Evolutionary conservation across 208 protist species (phyloP).

Genomic region (Giardia duodenalis): DNA sequence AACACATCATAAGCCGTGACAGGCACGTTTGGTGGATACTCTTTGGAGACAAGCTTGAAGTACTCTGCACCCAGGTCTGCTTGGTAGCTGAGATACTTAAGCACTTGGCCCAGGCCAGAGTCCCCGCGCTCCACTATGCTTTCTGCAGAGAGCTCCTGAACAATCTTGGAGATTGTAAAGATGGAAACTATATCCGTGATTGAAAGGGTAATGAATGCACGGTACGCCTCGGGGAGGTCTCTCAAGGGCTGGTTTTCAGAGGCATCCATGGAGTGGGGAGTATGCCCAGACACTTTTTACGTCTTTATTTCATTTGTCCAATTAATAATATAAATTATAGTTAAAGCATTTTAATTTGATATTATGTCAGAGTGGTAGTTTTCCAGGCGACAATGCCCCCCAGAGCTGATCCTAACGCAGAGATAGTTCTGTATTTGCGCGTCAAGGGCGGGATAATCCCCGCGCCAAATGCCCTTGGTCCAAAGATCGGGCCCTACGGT

Average conservation of each 20-base stretch:
- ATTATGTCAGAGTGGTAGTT: too few species aligned
- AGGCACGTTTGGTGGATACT: not conserved
- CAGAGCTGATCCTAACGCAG: slow-evolving; percentile 86
- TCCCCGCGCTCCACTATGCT: not conserved
- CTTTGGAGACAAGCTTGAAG: not conserved
- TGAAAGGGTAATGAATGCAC: not conserved
- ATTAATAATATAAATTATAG: too few species aligned
- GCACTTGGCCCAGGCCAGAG: not conserved
- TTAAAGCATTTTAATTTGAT: too few species aligned
- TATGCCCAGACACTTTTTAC: too few species aligned
- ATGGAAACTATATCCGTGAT: not conserved
- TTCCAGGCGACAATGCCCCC: slow-evolving; percentile 67
- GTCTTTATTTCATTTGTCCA: too few species aligned
- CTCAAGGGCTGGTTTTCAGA: not conserved
- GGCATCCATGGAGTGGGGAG: too few species aligned
- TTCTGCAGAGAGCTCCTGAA: not conserved
- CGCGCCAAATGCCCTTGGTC: not conserved
- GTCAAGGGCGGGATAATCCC: not conserved
- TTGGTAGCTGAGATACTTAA: not conserved
- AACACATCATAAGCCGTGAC: not conserved
- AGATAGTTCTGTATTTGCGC: slow-evolving; percentile 48
- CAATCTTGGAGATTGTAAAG: not conserved
- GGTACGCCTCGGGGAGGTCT: not conserved
- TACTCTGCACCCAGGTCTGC: not conserved
- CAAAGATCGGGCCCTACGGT: not conserved